These are phyloP conservation scores for Melaleuca alternifolia DNA, from an alignment of 345 rosid species.

Conservation along the genomic window DNA sequence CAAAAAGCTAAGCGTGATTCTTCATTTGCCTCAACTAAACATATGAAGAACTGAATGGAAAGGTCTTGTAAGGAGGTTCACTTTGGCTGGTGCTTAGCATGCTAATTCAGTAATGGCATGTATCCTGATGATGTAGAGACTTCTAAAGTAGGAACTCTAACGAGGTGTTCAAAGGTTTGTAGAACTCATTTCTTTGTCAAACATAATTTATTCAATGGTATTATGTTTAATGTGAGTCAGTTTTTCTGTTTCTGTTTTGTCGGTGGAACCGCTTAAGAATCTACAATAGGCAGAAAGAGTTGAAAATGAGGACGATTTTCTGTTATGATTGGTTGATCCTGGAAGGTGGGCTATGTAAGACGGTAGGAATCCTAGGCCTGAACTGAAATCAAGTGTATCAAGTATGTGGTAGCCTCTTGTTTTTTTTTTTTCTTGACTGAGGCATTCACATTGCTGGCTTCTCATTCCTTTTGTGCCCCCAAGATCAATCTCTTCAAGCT, in stretches of 20 bases:
- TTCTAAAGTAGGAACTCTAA: neutral
- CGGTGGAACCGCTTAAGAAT: neutral
- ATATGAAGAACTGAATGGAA: neutral
- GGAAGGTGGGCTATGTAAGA: neutral
- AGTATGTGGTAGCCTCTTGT: neutral
- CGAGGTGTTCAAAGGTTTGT: neutral
- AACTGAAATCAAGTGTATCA: neutral
- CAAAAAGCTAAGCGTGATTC: neutral
- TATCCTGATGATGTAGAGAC: neutral
- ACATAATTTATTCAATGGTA: neutral
- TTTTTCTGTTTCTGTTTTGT: neutral
- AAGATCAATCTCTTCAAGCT: neutral
- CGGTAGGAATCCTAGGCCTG: neutral
- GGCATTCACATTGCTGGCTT: neutral
- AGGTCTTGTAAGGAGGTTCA: neutral
- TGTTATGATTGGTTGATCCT: neutral
- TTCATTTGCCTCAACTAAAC: neutral
- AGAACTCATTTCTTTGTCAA: neutral
- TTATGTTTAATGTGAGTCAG: neutral
- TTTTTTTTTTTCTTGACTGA: fast-evolving
- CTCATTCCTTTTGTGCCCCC: neutral
- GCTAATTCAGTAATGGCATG: neutral
- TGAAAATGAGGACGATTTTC: neutral
- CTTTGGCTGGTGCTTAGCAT: neutral
- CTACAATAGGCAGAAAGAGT: fast-evolving